phyloP scores from a whole-genome alignment of 1,139 yeast species.

The Yamadazyma dushanensis region DNA sequence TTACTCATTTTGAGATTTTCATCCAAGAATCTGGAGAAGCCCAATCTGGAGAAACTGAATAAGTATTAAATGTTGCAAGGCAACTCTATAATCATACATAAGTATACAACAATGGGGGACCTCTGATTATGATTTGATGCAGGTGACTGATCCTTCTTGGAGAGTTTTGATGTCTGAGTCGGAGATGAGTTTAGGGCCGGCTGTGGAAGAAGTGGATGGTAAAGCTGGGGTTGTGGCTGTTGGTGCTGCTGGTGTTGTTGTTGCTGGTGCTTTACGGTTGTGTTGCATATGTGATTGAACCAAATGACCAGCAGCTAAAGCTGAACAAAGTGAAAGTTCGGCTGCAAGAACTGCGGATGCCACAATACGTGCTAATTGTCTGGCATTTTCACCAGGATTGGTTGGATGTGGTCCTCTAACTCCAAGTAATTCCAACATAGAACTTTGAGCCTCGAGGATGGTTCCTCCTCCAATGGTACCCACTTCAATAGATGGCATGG shows the following conservation, averaged over 20 bases:
- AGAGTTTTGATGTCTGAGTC: conserved; percentile 52
- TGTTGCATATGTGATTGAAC: conserved; percentile 98
- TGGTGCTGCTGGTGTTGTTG: conserved; percentile 26
- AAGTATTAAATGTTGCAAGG: neutral
- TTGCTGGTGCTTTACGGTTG: conserved; percentile 69
- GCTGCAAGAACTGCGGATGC: conserved; percentile 97
- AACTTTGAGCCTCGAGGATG: conserved; percentile 92
- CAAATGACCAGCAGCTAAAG: conserved; percentile 97
- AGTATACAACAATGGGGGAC: neutral
- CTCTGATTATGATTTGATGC: conserved; percentile 52
- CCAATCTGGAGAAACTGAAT: neutral
- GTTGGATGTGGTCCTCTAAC: conserved; percentile 96
- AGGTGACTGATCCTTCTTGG: conserved; percentile 68
- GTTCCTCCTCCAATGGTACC: conserved; percentile 99
- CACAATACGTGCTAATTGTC: conserved; percentile 90
- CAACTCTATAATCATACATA: conserved; percentile 1
- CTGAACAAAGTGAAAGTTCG: conserved; percentile 89
- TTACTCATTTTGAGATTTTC: neutral
- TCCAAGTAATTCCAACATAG: conserved; percentile 92
- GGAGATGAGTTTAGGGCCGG: conserved; percentile 12
- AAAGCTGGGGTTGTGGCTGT: conserved; percentile 14
- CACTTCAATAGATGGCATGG: conserved; percentile 98
- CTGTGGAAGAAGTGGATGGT: conserved; percentile 11
- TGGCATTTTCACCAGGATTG: conserved; percentile 91
- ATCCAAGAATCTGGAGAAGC: neutral